Percentiles rank a stretch among this genome's conserved stretches.
Conservation (phyloP, 768 basidiomycete genomes). For the Tylopilus balloui region DNA sequence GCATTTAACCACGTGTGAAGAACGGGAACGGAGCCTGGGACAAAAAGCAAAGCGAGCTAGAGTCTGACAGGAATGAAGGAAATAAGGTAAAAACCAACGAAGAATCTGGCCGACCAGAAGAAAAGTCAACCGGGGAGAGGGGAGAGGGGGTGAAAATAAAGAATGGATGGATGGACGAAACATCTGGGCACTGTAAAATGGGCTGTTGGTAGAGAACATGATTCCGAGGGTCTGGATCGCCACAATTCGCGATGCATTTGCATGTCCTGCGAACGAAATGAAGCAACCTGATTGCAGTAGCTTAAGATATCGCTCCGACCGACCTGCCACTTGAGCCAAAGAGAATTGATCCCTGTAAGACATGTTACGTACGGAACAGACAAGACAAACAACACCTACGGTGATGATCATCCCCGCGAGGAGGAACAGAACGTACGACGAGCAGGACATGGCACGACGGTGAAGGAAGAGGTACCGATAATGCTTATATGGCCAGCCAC, state of each 20-base stretch:
- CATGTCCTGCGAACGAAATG: constrained; percentile 66
- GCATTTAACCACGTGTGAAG: constrained; percentile 62
- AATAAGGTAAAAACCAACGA: constrained; percentile 49
- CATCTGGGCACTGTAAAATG: constrained; percentile 88
- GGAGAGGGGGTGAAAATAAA: constrained; percentile 7
- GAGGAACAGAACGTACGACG: constrained; percentile 71
- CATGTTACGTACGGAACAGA: background rate
- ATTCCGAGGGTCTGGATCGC: constrained; percentile 51
- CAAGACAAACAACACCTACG: constrained; percentile 34
- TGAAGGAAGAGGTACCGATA: no score
- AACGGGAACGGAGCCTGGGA: constrained; percentile 78
- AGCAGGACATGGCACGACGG: constrained; percentile 48
- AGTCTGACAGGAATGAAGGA: constrained; percentile 3
- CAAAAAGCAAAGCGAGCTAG: constrained; percentile 18
- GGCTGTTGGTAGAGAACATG: constrained; percentile 89
- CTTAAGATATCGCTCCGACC: constrained; percentile 11
- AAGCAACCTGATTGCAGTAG: background rate
- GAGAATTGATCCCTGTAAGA: constrained; percentile 65
- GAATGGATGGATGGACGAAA: constrained; percentile 54
- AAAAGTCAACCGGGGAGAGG: no score
- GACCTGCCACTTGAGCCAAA: constrained; percentile 83
- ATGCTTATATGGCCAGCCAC: no score
- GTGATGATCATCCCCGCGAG: constrained; percentile 92
- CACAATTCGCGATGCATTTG: constrained; percentile 97
- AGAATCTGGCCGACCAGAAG: constrained; percentile 87